Conservation (phyloP, 176 grass and related monocot genomes). For the Hordeum marinum region DNA sequence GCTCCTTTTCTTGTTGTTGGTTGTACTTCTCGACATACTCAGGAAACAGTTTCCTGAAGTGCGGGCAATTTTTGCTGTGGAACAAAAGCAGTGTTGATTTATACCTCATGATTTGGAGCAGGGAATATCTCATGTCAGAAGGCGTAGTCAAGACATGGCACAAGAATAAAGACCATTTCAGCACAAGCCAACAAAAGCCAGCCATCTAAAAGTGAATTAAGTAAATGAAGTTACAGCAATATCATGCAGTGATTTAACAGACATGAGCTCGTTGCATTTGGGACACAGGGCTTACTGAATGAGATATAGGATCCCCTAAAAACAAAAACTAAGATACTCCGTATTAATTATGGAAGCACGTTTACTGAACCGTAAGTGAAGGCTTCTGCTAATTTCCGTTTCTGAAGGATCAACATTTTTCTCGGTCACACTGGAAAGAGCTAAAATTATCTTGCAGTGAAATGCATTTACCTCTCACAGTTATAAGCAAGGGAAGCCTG, state of each 20-base stretch:
- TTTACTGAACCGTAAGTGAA: neutral
- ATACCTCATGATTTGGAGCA: neutral
- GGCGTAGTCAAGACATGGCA: neutral
- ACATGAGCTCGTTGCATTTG: neutral
- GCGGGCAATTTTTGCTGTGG: constrained; percentile 86
- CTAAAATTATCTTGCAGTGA: neutral
- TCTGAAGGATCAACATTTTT: neutral
- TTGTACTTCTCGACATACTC: constrained; percentile 92
- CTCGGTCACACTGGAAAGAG: neutral
- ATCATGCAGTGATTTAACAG: neutral
- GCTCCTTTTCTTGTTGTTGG: constrained; percentile 43
- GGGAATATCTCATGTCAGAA: neutral
- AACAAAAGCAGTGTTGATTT: neutral
- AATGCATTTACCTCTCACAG: constrained; percentile 83
- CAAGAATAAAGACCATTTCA: neutral
- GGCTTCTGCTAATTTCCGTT: neutral
- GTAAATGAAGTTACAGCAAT: neutral
- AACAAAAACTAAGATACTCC: neutral
- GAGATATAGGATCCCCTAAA: neutral
- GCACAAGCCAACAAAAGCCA: neutral
- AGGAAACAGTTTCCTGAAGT: constrained; percentile 93
- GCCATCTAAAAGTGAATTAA: neutral
- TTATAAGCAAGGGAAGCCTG: constrained; percentile 98
- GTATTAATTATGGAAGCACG: neutral
- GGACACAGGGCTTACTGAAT: neutral